Base-by-base conservation (phyloP, 2,329 filamentous ascomycete genomes). In the Sporothrix phasma region DNA sequence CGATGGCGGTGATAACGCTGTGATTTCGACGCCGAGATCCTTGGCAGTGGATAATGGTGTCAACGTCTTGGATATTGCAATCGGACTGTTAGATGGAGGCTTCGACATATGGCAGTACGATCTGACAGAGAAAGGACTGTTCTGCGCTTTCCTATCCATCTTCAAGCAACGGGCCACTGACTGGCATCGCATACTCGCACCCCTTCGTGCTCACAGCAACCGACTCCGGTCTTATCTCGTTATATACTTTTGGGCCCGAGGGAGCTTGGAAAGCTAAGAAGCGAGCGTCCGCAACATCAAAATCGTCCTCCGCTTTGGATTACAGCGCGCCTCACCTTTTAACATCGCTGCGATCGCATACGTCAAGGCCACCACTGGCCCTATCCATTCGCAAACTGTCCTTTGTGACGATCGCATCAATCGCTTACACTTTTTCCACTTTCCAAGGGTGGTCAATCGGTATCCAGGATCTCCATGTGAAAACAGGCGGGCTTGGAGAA, bases 391-490 rank as follows among this genome's bases (percentile, higher is more conserved):
- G 92, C n/a, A 82, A 80, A 29, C 84, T 84, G 15, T 73, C 83
- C 0, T 77, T 78, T 3, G 83, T 83, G 11, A 83, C 90, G 19
- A 83, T 91, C n/a, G 88, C 90, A 1, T 92, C 90, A 0, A 89
- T 97, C 65, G 92, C 90, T 1, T 97, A 96, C 73, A 89, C 90
- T 0, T 85, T 95, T 68, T 86, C 88, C 17, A 88, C 89, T 2
- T 80, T 87, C 3, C 86, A 85, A 49, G 92, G 92, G 31, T 97
- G 92, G 90, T 92, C 89, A 7, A 83, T 96, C 17, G 92, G 92
- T 2, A 84, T 97, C n/a, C 93, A 97, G 73, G 93, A 97, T 73
- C 78, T 97, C 49, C 86, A 88, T 65, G 81, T 96, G 49, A 75
- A 71, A 0, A 70, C 69, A 49, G 45, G 8, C 3, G 37, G 11